Evolutionary conservation across 148 eudicot species (phyloP), one percentile per base, ranked within the genome.

Genomic region (Euryodendron excelsum): DNA sequence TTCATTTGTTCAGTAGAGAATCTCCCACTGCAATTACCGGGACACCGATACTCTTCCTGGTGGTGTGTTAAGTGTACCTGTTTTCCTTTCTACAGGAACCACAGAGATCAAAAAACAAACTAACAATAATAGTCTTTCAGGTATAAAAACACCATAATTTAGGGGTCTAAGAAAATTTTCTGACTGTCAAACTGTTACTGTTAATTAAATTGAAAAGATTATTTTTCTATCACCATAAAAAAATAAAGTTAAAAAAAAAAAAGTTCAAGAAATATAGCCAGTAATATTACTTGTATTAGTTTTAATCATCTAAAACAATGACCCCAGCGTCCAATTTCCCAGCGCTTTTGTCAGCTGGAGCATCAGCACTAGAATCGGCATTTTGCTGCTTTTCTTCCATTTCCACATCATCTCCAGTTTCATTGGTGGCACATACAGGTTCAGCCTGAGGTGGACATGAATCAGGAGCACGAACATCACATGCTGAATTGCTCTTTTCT

Each of bases 231-330:
- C 10, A 48, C 41, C 50, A 21, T 25, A 7, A 0, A 10, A 14
- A 12, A 50, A 50, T n/a, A n/a, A n/a, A n/a, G n/a, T n/a, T n/a
- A 12, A 13, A 23, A 28, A 48, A 1, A 8, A 6, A 70, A 47
- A 45, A 10, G 1, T 31, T 36, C n/a, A 58, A 31, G 25, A 2
- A 25, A 15, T 6, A 13, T 1, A 0, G 31, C 50, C 33, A 18
- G 65, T 50, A 62, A 76, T 27, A 17, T 23, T 13, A 0, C 50
- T 71, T 36, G 60, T 45, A 34, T 18, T 30, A n/a, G 37, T 25
- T 14, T 63, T 64, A 80, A 37, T 78, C 80, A 55, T 81, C 84
- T 72, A 83, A 75, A 75, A 83, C 77, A 75, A 76, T 80, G 23
- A 79, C 52, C 25, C 82, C 80, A 41, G 48, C 37, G 5, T 56